Base-by-base conservation (phyloP, 2,329 filamentous ascomycete species). In the Aspergillus ibericus region DNA sequence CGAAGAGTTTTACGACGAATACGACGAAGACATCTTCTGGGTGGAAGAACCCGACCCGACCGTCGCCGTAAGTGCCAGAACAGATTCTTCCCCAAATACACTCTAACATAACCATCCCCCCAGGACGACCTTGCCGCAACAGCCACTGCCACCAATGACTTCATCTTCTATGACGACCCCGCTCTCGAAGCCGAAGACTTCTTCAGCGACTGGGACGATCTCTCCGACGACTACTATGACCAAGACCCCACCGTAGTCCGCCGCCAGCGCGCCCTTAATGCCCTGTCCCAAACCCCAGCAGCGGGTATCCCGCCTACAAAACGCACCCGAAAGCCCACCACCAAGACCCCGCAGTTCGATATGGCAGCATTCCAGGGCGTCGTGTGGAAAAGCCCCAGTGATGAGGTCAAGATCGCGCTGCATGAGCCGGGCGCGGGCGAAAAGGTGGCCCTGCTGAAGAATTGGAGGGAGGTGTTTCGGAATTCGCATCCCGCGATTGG, bases 391-490 rank as follows among this genome's bases (percentile, higher is more conserved):
- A 66, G 64, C 2, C 64, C 70, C 3, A 61, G 61, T 5, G 59
- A 70, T 53, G 63, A 63, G 6, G 62, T 72, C 9, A 49, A 63
- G 2, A 63, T 67, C 2, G 63, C 72, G 18, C 58, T 73, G 10
- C 76, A 78, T 53, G 68, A 75, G 27, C 74, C 74, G 0, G 77
- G 77, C 4, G 66, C 74, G 3, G 75, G 75, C 4, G 73, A 78
- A 20, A 75, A 75, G 53, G 77, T 81, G 0, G 72, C 79, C 1
- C 60, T 81, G 16, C 67, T 81, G 49, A 75, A 77, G 61, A 76
- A 81, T 63, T 81, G 79, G 78, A 71, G 77, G 18, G 75, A 80
- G 56, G 63, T 78, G 2, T 80, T 81, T 61, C 72, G 74, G 40
- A 63, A 70, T 13, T 68, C 71, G 0, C 68, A 75, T 53, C 73